Conservation (phyloP, 1,284 basidiomycete species). For the Trametes hirsuta region DNA sequence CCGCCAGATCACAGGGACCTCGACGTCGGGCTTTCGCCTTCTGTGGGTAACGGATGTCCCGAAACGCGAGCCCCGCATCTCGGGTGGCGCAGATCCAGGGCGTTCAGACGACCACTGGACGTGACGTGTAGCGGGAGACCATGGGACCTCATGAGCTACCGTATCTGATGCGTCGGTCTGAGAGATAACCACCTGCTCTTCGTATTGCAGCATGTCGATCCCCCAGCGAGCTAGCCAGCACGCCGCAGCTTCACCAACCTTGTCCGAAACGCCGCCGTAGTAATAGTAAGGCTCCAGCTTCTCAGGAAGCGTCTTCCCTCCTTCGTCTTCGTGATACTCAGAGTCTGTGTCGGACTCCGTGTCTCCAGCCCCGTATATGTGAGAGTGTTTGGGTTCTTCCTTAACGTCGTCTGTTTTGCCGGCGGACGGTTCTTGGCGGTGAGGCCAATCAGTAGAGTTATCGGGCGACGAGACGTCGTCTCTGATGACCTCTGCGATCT, state of each 20-base stretch:
- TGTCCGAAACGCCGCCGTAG: conserved; percentile 85
- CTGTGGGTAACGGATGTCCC: background rate
- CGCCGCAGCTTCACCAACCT: conserved; percentile 87
- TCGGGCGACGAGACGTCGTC: conserved; percentile 19
- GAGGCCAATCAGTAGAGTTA: conserved; percentile 1
- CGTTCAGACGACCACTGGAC: conserved; percentile 12
- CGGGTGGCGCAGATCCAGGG: conserved; percentile 23
- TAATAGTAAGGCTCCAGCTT: conserved; percentile 47
- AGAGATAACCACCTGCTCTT: conserved; percentile 45
- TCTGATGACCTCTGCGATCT: conserved; percentile 58
- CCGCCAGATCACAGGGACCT: conserved; percentile 62
- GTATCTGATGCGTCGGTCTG: background rate
- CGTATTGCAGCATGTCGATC: conserved; percentile 72
- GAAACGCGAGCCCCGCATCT: conserved; percentile 13
- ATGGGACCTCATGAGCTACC: background rate
- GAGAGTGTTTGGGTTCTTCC: conserved; percentile 39
- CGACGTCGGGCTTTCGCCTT: conserved; percentile 17
- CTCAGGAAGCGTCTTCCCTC: conserved; percentile 8
- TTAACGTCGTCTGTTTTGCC: conserved; percentile 18
- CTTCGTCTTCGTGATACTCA: conserved; percentile 33
- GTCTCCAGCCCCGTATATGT: conserved; percentile 13
- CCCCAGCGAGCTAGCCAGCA: conserved; percentile 93
- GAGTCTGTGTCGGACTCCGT: conserved; percentile 18
- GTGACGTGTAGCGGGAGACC: conserved; percentile 10
- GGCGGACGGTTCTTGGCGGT: background rate